phyloP scores from a whole-genome alignment of 1,139 yeast genomes.

The Spathaspora jeffriesii region DNA sequence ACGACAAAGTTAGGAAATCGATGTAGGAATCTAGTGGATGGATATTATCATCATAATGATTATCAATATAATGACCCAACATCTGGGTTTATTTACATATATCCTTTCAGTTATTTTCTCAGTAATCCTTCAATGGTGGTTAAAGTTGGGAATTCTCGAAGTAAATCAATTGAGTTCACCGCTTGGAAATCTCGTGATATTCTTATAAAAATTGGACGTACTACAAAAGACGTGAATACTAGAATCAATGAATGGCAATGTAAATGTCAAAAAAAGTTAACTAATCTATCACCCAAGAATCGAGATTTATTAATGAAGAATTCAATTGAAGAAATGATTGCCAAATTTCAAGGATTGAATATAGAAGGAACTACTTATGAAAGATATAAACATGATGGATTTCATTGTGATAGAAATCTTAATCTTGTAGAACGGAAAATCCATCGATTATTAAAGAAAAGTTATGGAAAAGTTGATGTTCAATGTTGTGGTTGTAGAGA shows the following conservation, averaged over 20 bases:
- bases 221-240: conserved; percentile 43
- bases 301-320: conserved; percentile 7
- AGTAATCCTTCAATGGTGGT: conserved; percentile 20
- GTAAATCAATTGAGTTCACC: conserved; percentile 36
- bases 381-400: conserved; percentile 29
- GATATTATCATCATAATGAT: conserved; percentile 29
- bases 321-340: conserved; percentile 10
- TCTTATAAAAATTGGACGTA: conserved; percentile 57
- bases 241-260: conserved; percentile 56
- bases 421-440: conserved; percentile 40
- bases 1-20: conserved; percentile 28
- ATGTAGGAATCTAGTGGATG: conserved; percentile 22
- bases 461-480: conserved; percentile 46
- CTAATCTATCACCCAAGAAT: conserved; percentile 12
- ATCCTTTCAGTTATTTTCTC: conserved; percentile 38
- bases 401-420: conserved; percentile 26
- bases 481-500: conserved; percentile 39
- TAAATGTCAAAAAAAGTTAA: conserved; percentile 47
- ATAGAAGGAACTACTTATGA: conserved; percentile 4
- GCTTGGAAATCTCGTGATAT: conserved; percentile 38
- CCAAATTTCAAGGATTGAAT: conserved; percentile 3
- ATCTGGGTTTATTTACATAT: conserved; percentile 53
- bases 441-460: conserved; percentile 32
- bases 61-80: conserved; percentile 10
- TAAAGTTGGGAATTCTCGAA: conserved; percentile 30